Base-by-base conservation (phyloP, 2,329 filamentous ascomycete genomes). In the Lecanoromycetidae sp. region DNA sequence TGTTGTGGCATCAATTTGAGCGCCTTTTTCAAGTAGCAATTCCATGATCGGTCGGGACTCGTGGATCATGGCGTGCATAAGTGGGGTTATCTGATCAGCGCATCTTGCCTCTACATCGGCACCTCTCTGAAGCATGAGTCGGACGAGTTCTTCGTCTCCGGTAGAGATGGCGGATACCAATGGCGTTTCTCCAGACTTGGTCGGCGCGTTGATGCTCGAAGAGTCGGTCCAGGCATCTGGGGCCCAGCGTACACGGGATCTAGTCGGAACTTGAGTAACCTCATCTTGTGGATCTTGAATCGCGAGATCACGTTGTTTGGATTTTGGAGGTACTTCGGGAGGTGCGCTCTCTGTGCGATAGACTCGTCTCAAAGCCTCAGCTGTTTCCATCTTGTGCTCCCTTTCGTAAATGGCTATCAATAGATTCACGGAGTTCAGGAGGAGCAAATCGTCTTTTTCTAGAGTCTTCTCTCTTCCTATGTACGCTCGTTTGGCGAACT, bases 401-500 rank as follows among this genome's bases (percentile, higher is more conserved):
- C 33, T 12, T 23, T 51, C 40, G 25, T 51, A 51, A 22, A 51
- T 33, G 2, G 3, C n/a, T 5, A 48, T 19, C 4, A 51, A 35
- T 12, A 51, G 25, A n/a, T 38, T 17, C 9, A 46, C 49, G 6
- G 49, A 51, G 23, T 51, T 20, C 5, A 34, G 39, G 6, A 51
- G 36, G 15, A 48, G 29, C 12, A 32, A n/a, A 15, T 48, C 34
- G 8, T 46, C 40, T 25, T 51, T 48, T 7, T 39, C 45, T 10
- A 51, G 29, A 6, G 45, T 35, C 4, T 39, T 51, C 35, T 51
- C 45, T 20, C 49, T 35, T 12, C 49, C 49, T 4, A 51, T 34
- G 13, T 51, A 51, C 4, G 49, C 35, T 32, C 49, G 41, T 26
- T 48, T 51, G 9, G 49, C 49, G 26, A 48, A 51, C 13, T 51